A percentile compares a stretch with the other conserved stretches of the same genome.
Conservation (phyloP, 805 yeast species). For the Saturnispora mendoncae region DNA sequence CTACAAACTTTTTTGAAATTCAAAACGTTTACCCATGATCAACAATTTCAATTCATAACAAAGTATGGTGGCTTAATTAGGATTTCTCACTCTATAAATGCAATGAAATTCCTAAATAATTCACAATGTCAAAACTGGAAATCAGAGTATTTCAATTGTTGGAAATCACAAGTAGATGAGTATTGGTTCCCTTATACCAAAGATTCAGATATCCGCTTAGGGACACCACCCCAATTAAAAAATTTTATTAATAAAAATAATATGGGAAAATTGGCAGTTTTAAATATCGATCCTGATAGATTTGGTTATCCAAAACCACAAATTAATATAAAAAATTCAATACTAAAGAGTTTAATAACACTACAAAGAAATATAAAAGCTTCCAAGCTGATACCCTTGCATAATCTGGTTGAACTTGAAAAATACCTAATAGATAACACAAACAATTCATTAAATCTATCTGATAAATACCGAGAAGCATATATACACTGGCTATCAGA, state of each 20-base stretch:
- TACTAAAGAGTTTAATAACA: not conserved
- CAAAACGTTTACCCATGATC: slow-evolving; percentile 4
- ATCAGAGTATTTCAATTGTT: not conserved
- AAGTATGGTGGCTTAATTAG: slow-evolving; percentile 4
- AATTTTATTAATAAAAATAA: not conserved
- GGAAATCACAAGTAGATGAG: not conserved
- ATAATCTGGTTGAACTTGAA: not conserved
- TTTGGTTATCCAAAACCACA: slow-evolving; percentile 2
- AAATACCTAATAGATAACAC: not conserved
- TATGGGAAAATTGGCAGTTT: not conserved
- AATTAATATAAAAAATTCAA: slow-evolving; percentile 2
- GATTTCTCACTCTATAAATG: slow-evolving; percentile 2
- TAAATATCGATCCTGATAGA: slow-evolving; percentile 3
- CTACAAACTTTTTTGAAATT: not conserved
- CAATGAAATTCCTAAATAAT: slow-evolving; percentile 2
- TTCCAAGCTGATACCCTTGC: slow-evolving; percentile 2
- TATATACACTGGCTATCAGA: slow-evolving; percentile 3
- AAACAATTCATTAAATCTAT: not conserved
- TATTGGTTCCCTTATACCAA: slow-evolving; percentile 1
- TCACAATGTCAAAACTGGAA: slow-evolving; percentile 1
- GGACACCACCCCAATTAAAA: not conserved
- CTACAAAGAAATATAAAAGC: not conserved
- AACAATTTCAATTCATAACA: not conserved
- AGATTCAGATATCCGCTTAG: not conserved
- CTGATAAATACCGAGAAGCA: slow-evolving; percentile 7